phyloP scores from a whole-genome alignment of 306 rosid species.

The Dalbergia cultrata region DNA sequence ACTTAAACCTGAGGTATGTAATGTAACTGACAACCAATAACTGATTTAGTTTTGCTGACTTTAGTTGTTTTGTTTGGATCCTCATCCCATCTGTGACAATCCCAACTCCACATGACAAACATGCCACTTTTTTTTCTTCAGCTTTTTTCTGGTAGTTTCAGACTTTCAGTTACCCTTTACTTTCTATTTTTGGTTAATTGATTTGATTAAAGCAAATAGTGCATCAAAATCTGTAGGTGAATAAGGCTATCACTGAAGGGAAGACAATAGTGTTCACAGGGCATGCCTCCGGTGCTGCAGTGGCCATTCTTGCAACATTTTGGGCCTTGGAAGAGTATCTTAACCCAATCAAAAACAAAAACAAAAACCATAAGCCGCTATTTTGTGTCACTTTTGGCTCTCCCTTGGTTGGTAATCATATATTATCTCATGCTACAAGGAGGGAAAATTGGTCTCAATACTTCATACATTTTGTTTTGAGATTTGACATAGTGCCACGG shows the following conservation, averaged over 20 bases:
- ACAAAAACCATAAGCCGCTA: conserved; percentile 16
- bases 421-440: conserved; percentile 81
- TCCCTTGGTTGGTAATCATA: conserved; percentile 74
- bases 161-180: background rate
- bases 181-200: conserved; percentile 33
- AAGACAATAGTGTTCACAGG: conserved; percentile 75
- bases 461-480: conserved; percentile 70
- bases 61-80: background rate
- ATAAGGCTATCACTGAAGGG: conserved; percentile 26
- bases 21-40: background rate
- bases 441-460: conserved; percentile 75
- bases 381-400: conserved; percentile 80
- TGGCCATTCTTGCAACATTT: conserved; percentile 70
- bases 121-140: background rate
- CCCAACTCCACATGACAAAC: background rate
- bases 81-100: background rate
- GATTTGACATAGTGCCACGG: conserved; percentile 78
- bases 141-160: background rate
- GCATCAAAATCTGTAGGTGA: conserved; percentile 58
- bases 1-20: conserved; percentile 54
- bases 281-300: conserved; percentile 72
- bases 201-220: background rate
- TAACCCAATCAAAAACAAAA: conserved; percentile 4
- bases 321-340: conserved; percentile 62
- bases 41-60: background rate